These are phyloP conservation scores for Boletus subcaerulescens DNA, from an alignment of 768 basidiomycete species.

Conservation along the genomic window DNA sequence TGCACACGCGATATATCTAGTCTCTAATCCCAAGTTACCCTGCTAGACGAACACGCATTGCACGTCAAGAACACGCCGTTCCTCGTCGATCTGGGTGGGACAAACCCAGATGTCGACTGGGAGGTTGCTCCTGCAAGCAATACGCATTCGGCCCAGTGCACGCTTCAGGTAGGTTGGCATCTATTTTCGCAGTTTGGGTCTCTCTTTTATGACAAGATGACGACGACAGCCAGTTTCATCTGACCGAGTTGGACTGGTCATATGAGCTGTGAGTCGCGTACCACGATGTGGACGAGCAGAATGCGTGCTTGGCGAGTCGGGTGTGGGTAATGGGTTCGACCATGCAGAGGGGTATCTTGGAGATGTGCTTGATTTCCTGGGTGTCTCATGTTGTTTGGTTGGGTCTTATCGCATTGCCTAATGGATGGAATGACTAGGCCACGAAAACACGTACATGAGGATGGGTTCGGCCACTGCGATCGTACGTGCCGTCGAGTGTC, in stretches of 20 bases:
- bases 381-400: slow-evolving; percentile 36
- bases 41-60: neutral
- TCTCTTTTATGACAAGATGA: neutral
- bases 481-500: slow-evolving; percentile 54
- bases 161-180: slow-evolving; percentile 63
- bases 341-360: slow-evolving; percentile 61
- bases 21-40: neutral
- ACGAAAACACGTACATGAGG: slow-evolving; percentile 79
- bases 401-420: neutral
- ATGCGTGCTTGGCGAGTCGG: slow-evolving; percentile 62
- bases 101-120: slow-evolving; percentile 45
- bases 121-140: no score
- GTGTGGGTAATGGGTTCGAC: slow-evolving; percentile 82
- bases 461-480: slow-evolving; percentile 54
- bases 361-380: slow-evolving; percentile 62
- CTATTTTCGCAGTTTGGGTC: no score
- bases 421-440: slow-evolving; percentile 44
- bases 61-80: slow-evolving; percentile 44
- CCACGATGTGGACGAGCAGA: slow-evolving; percentile 77
- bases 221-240: slow-evolving; percentile 71
- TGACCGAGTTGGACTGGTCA: slow-evolving; percentile 93
- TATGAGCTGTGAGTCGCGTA: slow-evolving; percentile 83
- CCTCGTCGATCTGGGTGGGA: slow-evolving; percentile 59
- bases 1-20: neutral
- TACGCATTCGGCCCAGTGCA: slow-evolving; percentile 62